Evolutionary conservation across 2,329 filamentous ascomycete genomes (phyloP), one percentile per base, ranked within the genome.

Genomic region (Trichoderma sp.): DNA sequence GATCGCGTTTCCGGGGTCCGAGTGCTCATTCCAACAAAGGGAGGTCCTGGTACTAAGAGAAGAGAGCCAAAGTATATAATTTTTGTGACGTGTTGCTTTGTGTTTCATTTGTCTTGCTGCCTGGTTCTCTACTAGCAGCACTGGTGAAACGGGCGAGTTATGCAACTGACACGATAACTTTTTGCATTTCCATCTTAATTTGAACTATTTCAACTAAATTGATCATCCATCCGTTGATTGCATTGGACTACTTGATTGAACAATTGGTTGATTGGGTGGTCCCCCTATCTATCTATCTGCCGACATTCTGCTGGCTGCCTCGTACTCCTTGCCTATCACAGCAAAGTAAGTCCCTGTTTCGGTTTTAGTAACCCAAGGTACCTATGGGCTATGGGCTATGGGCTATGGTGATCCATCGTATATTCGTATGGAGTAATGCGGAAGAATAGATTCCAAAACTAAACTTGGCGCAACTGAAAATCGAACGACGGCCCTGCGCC

Each of bases 1-100:
- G 24, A 68, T 58, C 26, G 53, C 65, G 65, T 58, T 68, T 34
- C 30, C 51, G 64, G 24, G 32, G 21, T 53, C 47, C 47, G 47
- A 43, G 51, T 43, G 32, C 32, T 58, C 64, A 67, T 67, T 67
- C 64, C 64, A 58, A 28, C 64, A 67, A 32, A 65, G 62, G 43
- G 43, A 65, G 43, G 36, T 53, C n/a, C 47, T 53, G 47, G 47
- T 53, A 53, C 47, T 21, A 12, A 24, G n/a, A 53, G 21, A 14
- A 51, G 47, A 21, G n/a, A 51, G n/a, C n/a, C 43, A 53, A 24
- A 53, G 47, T 53, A 21, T 24, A 53, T 53, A 24, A 24, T 24
- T 53, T 53, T 53, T 53, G 47, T 53, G 47, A 53, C 47, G 47
- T 53, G 18, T 47, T 39, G 18, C 36, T 39, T 60, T 43, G n/a